Percentiles rank a stretch among this genome's conserved stretches.
Evolutionary conservation across 192 early-diverging fungal genomes (phyloP).

Genomic region (Gryganskiella cystojenkinii): DNA sequence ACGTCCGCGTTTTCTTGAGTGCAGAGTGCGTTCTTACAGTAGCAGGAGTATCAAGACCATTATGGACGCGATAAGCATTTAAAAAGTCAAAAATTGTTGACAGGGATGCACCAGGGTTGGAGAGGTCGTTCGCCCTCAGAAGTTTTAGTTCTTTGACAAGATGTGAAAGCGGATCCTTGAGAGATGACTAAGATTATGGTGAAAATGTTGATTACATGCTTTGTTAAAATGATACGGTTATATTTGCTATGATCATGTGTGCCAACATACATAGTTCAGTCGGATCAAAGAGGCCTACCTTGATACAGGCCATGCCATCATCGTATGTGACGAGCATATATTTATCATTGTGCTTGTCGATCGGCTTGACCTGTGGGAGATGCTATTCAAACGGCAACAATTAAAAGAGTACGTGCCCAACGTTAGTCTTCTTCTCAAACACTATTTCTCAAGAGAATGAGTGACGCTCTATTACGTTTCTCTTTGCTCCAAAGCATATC

Average conservation of each 20-base stretch:
- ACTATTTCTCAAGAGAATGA: background rate
- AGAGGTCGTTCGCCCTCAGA: constrained; percentile 72
- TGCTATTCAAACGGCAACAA: constrained; percentile 11
- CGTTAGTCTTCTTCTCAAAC: no score
- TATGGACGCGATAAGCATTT: constrained; percentile 67
- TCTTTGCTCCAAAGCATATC: no score
- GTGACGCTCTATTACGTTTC: background rate
- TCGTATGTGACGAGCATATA: constrained; percentile 83
- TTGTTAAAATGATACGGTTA: no score
- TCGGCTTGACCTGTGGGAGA: constrained; percentile 50
- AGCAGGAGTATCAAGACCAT: constrained; percentile 75
- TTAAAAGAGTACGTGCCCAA: no score
- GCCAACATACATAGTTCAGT: no score
- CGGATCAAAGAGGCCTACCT: no score
- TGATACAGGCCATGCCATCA: constrained; percentile 57
- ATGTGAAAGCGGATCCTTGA: constrained; percentile 60
- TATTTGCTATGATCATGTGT: no score
- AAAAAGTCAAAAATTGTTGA: constrained; percentile 76
- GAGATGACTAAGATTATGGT: constrained; percentile 45
- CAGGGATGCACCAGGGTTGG: constrained; percentile 73
- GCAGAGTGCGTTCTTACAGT: constrained; percentile 49
- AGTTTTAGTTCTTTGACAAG: constrained; percentile 72
- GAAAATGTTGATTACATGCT: no score
- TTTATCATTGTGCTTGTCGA: constrained; percentile 70
- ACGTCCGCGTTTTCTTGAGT: no score